Evolutionary conservation across 495 filamentous ascomycete species (phyloP).

Genomic region (Penicillium flavigenum): DNA sequence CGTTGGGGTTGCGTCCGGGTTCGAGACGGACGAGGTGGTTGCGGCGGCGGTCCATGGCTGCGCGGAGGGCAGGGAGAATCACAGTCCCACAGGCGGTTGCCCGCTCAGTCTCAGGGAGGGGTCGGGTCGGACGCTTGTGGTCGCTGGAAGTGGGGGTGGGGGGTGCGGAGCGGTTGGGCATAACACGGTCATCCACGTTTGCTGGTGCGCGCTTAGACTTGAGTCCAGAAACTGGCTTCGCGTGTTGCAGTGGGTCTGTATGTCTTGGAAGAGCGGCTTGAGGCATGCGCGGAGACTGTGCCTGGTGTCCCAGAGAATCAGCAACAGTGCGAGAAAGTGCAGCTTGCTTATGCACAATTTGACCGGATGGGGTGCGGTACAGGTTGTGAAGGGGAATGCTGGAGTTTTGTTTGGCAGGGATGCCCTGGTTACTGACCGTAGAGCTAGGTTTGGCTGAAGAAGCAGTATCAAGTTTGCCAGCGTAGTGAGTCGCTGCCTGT

Average conservation of each 20-base stretch:
- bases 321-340: constrained; percentile 18
- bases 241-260: constrained; percentile 8
- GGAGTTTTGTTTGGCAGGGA: constrained; percentile 2
- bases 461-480: neutral
- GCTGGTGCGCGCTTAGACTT: constrained; percentile 29
- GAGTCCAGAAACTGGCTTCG: constrained; percentile 18
- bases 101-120: constrained; percentile 14
- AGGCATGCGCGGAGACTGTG: constrained; percentile 3
- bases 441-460: constrained; percentile 27
- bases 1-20: constrained; percentile 18
- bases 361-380: constrained; percentile 44
- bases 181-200: constrained; percentile 16
- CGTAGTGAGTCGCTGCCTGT: constrained; percentile 17
- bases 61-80: constrained; percentile 85
- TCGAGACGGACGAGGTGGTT: constrained; percentile 30
- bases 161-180: constrained; percentile 11
- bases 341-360: constrained; percentile 10
- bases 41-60: constrained; percentile 76
- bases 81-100: constrained; percentile 51
- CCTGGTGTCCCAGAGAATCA: constrained; percentile 6
- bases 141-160: constrained; percentile 10
- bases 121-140: neutral
- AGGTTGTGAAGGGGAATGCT: constrained; percentile 41
- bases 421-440: constrained; percentile 25
- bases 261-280: constrained; percentile 11